Evolutionary conservation across 768 basidiomycete genomes (phyloP).

Genomic region (Rickenella mellea): DNA sequence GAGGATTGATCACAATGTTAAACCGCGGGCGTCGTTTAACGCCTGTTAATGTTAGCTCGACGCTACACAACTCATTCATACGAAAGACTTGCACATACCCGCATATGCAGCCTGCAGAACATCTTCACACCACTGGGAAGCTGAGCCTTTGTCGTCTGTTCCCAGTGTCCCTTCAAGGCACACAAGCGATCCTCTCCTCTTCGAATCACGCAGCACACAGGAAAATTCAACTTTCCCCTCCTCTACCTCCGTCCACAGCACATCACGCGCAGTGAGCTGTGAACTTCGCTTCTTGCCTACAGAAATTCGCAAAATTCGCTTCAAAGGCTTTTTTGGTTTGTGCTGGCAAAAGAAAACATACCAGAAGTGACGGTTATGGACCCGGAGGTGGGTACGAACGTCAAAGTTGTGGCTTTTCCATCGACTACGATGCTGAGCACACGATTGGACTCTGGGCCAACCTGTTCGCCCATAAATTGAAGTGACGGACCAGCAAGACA

Average conservation of each 20-base stretch:
- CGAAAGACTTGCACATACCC: constrained; percentile 28
- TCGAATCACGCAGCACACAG: constrained; percentile 35
- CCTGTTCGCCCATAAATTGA: no score
- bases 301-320: no score
- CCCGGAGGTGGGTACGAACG: constrained; percentile 16
- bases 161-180: constrained; percentile 34
- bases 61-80: neutral
- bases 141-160: constrained; percentile 22
- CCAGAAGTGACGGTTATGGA: constrained; percentile 10
- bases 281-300: no score
- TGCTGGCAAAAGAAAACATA: constrained; percentile 2
- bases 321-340: constrained; percentile 4
- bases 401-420: constrained; percentile 15
- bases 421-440: constrained; percentile 10
- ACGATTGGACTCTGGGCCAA: no score
- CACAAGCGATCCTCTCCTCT: constrained; percentile 29
- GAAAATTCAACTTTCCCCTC: constrained; percentile 34
- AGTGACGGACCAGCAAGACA: no score
- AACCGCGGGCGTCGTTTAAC: constrained; percentile 46
- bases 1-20: constrained; percentile 70
- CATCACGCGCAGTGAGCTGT: constrained; percentile 38
- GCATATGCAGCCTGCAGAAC: constrained; percentile 54
- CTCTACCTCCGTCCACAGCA: constrained; percentile 41
- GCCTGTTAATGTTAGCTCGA: constrained; percentile 25
- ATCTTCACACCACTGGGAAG: constrained; percentile 42